Base-by-base conservation (phyloP, 1,284 basidiomycete genomes). In the Irpex lacteus region DNA sequence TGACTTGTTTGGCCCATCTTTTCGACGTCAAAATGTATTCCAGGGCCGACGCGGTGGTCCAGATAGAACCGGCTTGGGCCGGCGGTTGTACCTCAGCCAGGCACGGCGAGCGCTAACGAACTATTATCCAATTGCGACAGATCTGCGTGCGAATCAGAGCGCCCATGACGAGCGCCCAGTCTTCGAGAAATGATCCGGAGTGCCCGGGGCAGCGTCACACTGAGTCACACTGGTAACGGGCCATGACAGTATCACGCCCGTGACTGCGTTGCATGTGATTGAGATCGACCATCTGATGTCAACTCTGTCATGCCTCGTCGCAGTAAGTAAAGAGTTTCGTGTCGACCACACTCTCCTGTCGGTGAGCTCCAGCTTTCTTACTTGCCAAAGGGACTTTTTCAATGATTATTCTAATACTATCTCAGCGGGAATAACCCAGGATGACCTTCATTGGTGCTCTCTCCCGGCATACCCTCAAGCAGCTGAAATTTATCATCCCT, bases 401-500 rank as follows among this genome's bases (percentile, higher is more conserved):
- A 47, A 47, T 47, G 13, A 15, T 47, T 47, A 9, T n/a, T 34
- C 2, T 3, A 6, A 34, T 34, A 5, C 32, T 34, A 34, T 6
- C 6, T 34, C 32, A 34, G 32, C 32, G 32, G 32, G 32, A 34
- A 47, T n/a, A 47, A n/a, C 11, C 40, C 11, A 47, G n/a, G 5
- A 63, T 63, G 62, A 63, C 62, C 50, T 53, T 59, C 26, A 40
- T 66, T 57, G 63, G 69, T 36, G 71, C 69, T 21, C 66, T 76
- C 53, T 80, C 77, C 15, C 72, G 78, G 61, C 86, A 91, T 71
- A 84, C 85, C 1, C 73, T 85, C 62, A 81, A 82, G 61, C 89
- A 91, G 76, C 81, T 91, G 70, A 90, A 90, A 72, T 86, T 91
- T 62, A 85, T 91, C 53, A 71, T 91, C 15, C 89, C 90, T 13